Base-by-base conservation (phyloP, 2,329 filamentous ascomycete genomes). In the Verticillium longisporum region DNA sequence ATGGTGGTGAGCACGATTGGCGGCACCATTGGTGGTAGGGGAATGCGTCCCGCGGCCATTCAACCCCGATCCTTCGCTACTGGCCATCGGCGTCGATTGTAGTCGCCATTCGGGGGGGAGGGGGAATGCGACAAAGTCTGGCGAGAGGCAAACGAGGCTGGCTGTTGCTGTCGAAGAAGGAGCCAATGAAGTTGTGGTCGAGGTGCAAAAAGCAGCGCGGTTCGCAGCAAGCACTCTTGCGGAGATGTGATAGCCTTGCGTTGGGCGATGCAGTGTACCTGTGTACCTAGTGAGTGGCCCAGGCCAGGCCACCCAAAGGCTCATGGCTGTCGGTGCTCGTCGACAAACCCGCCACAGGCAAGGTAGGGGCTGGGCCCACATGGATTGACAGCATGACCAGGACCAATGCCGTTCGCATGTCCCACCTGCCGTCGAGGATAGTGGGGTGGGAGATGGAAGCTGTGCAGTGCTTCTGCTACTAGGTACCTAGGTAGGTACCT, bases 71-170 rank as follows among this genome's bases (percentile, higher is more conserved):
- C 55, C 55, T 56, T 56, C 55, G 34, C 55, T 56, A 56, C 31
- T 56, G 7, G 55, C 55, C 55, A 56, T 56, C 36, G 41, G 50
- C 36, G 32, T 36, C 13, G 57, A 5, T 21, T 59, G 18, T 55
- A 45, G 59, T 56, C 62, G 59, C 62, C 62, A 64, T 64, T 61
- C 62, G 61, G 31, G 50, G 15, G 33, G n/a, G 36, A 6, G 45
- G 26, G 32, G 53, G 38, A 13, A 9, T 58, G 13, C 54, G 13
- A 38, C 26, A 36, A 18, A 26, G 56, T 37, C n/a, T 26, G 26
- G 26, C 26, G 26, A 4, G 26, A 26, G 26, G 4, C 26, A 4
- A 15, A 21, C n/a, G 21, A 33, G 31, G 34, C 32, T 37, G 34
- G 7, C 45, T 21, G 13, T 50, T 18, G 18, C 1, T 11, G 45